Conservation (phyloP, 768 basidiomycete species). For the Leucosporidium creatinivorum region DNA sequence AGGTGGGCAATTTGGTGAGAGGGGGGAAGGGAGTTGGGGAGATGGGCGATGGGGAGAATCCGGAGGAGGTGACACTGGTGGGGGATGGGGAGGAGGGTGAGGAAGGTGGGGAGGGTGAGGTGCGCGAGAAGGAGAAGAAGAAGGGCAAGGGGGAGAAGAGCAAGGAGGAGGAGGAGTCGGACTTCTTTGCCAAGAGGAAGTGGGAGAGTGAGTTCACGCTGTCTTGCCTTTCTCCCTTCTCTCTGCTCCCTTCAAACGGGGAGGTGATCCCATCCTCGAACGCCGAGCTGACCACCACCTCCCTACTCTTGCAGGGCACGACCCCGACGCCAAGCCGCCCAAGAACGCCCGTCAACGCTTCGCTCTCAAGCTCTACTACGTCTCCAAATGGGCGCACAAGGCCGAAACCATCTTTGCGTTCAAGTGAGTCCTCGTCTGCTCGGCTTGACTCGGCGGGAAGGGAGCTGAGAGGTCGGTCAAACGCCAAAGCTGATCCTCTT, state of each 20-base stretch:
- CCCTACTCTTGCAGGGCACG: neutral
- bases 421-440: constrained; percentile 50
- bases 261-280: neutral
- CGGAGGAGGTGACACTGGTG: constrained; percentile 8
- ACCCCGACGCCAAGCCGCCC: constrained; percentile 23
- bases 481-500: too few species aligned
- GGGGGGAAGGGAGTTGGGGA: neutral
- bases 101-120: constrained; percentile 5
- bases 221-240: too few species aligned
- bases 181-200: too few species aligned
- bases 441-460: too few species aligned
- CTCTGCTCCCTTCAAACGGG: neutral
- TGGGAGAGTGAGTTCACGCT: too few species aligned
- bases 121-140: constrained; percentile 11
- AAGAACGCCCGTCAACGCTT: constrained; percentile 15
- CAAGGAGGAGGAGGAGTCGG: too few species aligned
- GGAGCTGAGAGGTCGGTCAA: too few species aligned
- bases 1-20: constrained; percentile 38
- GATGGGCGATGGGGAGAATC: constrained; percentile 1
- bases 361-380: constrained; percentile 4
- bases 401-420: constrained; percentile 47
- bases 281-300: neutral
- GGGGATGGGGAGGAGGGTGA: constrained; percentile 2
- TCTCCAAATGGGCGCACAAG: constrained; percentile 8
- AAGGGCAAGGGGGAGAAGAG: constrained; percentile 9